Conservation (phyloP, 306 rosid species). For the Cucumis melo region DNA sequence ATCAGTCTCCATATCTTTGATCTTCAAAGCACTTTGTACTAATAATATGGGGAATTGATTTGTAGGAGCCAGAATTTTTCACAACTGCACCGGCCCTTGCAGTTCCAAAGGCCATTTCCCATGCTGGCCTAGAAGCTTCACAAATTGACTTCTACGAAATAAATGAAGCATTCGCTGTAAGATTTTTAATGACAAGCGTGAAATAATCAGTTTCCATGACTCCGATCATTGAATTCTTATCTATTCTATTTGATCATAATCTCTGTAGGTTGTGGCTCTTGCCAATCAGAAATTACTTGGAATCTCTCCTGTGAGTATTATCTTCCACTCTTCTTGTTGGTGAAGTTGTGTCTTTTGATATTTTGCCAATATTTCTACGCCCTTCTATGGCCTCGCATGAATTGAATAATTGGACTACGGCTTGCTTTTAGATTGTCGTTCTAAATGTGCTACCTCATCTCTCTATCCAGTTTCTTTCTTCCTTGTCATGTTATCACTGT, state of each 20-base stretch:
- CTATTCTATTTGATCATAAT: background rate
- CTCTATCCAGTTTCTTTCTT: background rate
- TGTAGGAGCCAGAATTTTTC: slow-evolving; percentile 89
- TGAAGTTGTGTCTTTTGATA: background rate
- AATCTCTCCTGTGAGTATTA: slow-evolving; percentile 51
- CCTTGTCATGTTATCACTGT: background rate
- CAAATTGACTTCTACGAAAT: slow-evolving; percentile 83
- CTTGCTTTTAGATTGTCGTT: background rate
- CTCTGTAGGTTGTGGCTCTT: slow-evolving; percentile 82
- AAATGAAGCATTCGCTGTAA: slow-evolving; percentile 94
- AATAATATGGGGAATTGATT: slow-evolving; percentile 14
- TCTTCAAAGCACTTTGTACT: background rate
- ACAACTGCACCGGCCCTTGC: slow-evolving; percentile 98
- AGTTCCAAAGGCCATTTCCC: slow-evolving; percentile 81
- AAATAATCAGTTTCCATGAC: background rate
- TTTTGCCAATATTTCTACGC: background rate
- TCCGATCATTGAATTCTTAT: slow-evolving; percentile 1
- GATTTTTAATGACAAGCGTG: slow-evolving; percentile 10
- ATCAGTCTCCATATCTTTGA: background rate
- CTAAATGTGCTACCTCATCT: background rate
- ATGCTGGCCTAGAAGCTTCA: slow-evolving; percentile 71
- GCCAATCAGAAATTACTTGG: slow-evolving; percentile 93
- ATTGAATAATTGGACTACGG: background rate
- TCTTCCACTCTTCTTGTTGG: background rate
- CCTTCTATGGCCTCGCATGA: background rate